phyloP scores from a whole-genome alignment of 1,284 basidiomycete genomes.

The Puccinia hordei region DNA sequence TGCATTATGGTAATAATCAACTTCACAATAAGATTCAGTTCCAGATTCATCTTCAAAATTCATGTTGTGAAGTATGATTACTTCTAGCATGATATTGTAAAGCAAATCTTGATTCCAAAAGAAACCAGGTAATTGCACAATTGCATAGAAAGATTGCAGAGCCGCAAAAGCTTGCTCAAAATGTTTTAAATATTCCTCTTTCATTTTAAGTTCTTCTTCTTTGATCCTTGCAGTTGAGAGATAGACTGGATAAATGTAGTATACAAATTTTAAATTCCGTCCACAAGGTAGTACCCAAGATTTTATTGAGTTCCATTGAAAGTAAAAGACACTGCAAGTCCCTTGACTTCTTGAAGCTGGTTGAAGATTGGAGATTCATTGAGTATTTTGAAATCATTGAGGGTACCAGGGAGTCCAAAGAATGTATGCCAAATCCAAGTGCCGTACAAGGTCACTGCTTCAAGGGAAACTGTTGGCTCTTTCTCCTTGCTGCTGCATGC shows the following conservation, averaged over 20 bases:
- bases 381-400: too few relatives aligned
- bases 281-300: too few relatives aligned
- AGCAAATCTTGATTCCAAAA: background rate
- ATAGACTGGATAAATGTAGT: background rate
- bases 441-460: too few relatives aligned
- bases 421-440: too few relatives aligned
- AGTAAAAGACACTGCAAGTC: too few relatives aligned
- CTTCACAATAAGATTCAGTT: background rate
- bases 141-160: background rate
- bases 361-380: too few relatives aligned
- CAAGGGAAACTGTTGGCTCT: too few relatives aligned
- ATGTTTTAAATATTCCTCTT: background rate
- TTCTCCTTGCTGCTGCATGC: too few relatives aligned
- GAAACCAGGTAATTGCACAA: background rate
- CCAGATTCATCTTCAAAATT: background rate
- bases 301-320: too few relatives aligned
- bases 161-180: background rate
- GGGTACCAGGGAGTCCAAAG: too few relatives aligned
- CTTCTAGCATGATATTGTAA: background rate
- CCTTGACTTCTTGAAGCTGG: too few relatives aligned
- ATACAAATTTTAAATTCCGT: too few relatives aligned
- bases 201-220: background rate
- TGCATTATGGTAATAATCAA: background rate
- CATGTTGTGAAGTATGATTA: background rate
- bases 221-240: background rate